Evolutionary conservation across 2,329 filamentous ascomycete genomes (phyloP).

Genomic region (Apiospora sp.): DNA sequence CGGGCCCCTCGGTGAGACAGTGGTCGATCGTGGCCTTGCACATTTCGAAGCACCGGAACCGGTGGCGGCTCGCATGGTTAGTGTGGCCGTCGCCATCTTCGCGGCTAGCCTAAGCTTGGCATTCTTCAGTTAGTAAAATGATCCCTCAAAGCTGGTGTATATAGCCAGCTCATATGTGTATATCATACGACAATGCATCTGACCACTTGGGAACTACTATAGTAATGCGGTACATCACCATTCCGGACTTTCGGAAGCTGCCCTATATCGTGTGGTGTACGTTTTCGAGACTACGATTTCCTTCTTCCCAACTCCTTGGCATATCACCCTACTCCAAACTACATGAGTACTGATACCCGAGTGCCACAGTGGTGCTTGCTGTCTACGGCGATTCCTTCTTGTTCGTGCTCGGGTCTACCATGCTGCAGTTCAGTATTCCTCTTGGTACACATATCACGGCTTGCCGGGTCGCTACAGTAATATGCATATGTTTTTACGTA

Average conservation of each 20-base stretch:
- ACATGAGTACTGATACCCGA: not conserved
- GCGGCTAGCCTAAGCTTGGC: not conserved
- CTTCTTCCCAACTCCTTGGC: not conserved
- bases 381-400: slow-evolving; percentile 1
- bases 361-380: not conserved
- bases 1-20: not conserved
- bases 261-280: slow-evolving; percentile 1
- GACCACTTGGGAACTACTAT: not conserved
- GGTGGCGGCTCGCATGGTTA: not conserved
- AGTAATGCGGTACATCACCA: not conserved
- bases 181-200: not conserved
- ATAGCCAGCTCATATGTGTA: not conserved
- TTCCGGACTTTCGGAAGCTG: slow-evolving; percentile 2
- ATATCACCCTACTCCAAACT: not conserved
- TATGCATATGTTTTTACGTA: slow-evolving; percentile 4
- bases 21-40: not conserved
- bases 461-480: not conserved
- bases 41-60: not conserved
- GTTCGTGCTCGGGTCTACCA: not conserved
- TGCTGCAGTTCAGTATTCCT: not conserved
- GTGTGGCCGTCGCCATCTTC: not conserved
- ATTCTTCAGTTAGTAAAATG: not conserved
- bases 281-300: not conserved
- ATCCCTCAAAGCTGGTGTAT: not conserved
- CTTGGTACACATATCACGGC: not conserved